phyloP scores from a whole-genome alignment of 768 basidiomycete genomes.

The Gloeostereum incarnatum region DNA sequence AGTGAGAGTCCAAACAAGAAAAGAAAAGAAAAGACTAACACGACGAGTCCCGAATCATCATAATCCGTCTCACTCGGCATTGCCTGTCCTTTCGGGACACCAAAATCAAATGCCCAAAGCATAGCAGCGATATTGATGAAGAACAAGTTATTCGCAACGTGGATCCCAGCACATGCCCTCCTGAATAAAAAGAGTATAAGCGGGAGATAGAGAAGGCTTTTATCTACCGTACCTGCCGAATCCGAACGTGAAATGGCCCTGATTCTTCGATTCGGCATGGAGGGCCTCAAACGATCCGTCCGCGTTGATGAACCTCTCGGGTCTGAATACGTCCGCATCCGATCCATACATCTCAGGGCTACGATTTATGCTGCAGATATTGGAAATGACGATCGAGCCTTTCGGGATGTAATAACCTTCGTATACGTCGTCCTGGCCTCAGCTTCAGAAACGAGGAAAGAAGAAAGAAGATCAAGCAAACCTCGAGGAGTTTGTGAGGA shows the following conservation, averaged over 20 bases:
- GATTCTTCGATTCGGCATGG: not conserved
- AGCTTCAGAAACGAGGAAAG: not conserved
- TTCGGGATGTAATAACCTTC: not conserved
- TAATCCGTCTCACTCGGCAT: not conserved
- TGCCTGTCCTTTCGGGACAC: not conserved
- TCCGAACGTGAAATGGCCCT: not conserved
- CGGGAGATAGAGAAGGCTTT: not conserved
- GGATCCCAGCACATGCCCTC: slow-evolving; percentile 1
- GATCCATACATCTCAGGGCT: not conserved
- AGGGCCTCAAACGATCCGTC: not conserved
- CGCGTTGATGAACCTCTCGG: not conserved
- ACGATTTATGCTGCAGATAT: not conserved
- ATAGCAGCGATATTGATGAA: slow-evolving; percentile 18
- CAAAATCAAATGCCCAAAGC: slow-evolving; percentile 13
- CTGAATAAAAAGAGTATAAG: not conserved
- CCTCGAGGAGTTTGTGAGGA: not conserved
- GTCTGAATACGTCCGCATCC: not conserved
- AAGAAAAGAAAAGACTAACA: not conserved
- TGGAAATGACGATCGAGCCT: not conserved
- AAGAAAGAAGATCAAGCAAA: not conserved
- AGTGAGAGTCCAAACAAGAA: not conserved
- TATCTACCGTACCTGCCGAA: not conserved
- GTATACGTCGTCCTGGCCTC: not conserved
- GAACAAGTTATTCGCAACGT: slow-evolving; percentile 18
- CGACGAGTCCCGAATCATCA: not conserved